Evolutionary conservation across 2,329 filamentous ascomycete species (phyloP).

Genomic region (Metarhizium guizhouense): DNA sequence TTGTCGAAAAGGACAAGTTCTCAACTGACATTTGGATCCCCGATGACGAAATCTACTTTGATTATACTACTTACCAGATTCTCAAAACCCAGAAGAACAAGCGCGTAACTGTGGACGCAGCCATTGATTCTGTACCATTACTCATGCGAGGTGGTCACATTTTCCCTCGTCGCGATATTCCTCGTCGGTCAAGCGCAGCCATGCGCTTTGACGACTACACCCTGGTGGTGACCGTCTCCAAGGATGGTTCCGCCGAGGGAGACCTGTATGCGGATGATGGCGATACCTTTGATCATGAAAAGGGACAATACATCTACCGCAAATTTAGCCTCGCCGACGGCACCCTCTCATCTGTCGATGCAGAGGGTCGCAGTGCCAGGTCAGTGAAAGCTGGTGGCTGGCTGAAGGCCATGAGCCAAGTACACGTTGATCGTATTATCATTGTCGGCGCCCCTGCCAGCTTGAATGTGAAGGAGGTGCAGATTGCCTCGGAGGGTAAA

Average conservation of each 20-base stretch:
- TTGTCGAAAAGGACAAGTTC: slow-evolving; percentile 66
- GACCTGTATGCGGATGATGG: slow-evolving; percentile 89
- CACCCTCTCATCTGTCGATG: slow-evolving; percentile 60
- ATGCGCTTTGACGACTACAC: slow-evolving; percentile 97
- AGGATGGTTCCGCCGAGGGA: slow-evolving; percentile 55
- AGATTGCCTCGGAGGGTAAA: slow-evolving; percentile 43
- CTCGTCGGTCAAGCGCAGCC: slow-evolving; percentile 72
- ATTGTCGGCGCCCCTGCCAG: slow-evolving; percentile 67
- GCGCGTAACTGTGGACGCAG: slow-evolving; percentile 60
- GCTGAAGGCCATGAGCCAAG: slow-evolving; percentile 67
- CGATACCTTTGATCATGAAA: slow-evolving; percentile 80
- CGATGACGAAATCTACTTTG: slow-evolving; percentile 83
- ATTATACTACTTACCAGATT: slow-evolving; percentile 83
- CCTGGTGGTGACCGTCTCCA: slow-evolving; percentile 64
- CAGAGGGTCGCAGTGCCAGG: slow-evolving; percentile 43
- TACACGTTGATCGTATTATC: slow-evolving; percentile 76
- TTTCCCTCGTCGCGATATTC: slow-evolving; percentile 80
- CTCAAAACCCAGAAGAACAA: slow-evolving; percentile 63
- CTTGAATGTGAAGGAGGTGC: slow-evolving; percentile 59
- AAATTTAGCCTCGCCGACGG: slow-evolving; percentile 58
- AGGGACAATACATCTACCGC: slow-evolving; percentile 82
- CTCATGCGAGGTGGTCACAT: slow-evolving; percentile 92
- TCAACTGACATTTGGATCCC: slow-evolving; percentile 77
- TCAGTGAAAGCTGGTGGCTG: slow-evolving; percentile 57
- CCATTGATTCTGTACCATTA: slow-evolving; percentile 78